A percentile compares a stretch with the other conserved stretches of the same genome.
Evolutionary conservation across 768 basidiomycete species (phyloP).

Genomic region (Suillus ampliporus): DNA sequence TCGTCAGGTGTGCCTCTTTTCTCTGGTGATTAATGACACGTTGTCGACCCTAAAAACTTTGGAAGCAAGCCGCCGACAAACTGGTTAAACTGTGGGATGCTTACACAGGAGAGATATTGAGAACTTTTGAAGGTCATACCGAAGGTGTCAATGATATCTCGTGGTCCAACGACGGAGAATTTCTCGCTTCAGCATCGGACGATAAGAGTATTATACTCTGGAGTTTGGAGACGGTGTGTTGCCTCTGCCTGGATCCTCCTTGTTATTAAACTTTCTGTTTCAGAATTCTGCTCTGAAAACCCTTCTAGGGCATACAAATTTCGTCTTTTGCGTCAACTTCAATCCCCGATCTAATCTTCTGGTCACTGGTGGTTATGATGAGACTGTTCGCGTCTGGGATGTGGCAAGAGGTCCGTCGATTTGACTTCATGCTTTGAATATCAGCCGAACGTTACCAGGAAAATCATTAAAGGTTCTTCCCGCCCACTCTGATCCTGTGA

Average conservation of each 20-base stretch:
- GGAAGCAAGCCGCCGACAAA: slow-evolving; percentile 82
- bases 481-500: slow-evolving; percentile 97
- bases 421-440: background rate
- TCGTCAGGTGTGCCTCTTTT: slow-evolving; percentile 71
- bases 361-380: slow-evolving; percentile 94
- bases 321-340: slow-evolving; percentile 93
- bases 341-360: slow-evolving; percentile 89
- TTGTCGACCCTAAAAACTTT: slow-evolving; percentile 31
- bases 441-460: slow-evolving; percentile 49
- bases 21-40: slow-evolving; percentile 11
- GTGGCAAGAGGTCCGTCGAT: slow-evolving; percentile 73
- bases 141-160: slow-evolving; percentile 91
- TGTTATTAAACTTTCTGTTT: slow-evolving; percentile 6
- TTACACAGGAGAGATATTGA: slow-evolving; percentile 71
- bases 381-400: slow-evolving; percentile 97
- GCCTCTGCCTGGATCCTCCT: slow-evolving; percentile 14
- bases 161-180: slow-evolving; percentile 84
- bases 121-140: slow-evolving; percentile 74
- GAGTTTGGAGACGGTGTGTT: slow-evolving; percentile 68
- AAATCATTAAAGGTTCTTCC: slow-evolving; percentile 86
- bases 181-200: slow-evolving; percentile 91
- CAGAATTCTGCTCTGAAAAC: slow-evolving; percentile 67
- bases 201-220: slow-evolving; percentile 90
- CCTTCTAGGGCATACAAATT: slow-evolving; percentile 88
- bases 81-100: slow-evolving; percentile 82